A percentile compares a stretch with the other conserved stretches of the same genome.
Conservation (phyloP, 2,329 filamentous ascomycete genomes). For the Cercospora brassicicola region DNA sequence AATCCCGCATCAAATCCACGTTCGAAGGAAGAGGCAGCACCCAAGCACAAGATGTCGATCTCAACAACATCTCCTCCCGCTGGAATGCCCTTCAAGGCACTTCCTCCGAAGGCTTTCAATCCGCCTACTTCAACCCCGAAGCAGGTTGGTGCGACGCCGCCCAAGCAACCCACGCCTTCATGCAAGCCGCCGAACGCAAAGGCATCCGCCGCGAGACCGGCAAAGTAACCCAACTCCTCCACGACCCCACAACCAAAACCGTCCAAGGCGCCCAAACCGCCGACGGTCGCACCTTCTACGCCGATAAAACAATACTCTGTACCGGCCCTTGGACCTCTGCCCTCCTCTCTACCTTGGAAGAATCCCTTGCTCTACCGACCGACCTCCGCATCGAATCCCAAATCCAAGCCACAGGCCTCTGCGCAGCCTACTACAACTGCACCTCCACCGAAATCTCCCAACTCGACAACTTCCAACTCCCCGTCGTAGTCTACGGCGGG, state of each 20-base stretch:
- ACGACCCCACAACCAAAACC: conserved; percentile 30
- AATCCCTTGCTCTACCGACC: conserved; percentile 46
- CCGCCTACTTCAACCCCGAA: conserved; percentile 52
- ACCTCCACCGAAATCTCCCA: conserved; percentile 51
- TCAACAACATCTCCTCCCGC: conserved; percentile 42
- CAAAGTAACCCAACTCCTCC: conserved; percentile 49
- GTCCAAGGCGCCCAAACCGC: conserved; percentile 51
- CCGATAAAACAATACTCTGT: conserved; percentile 56
- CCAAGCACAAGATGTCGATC: conserved; percentile 46
- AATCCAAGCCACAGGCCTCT: conserved; percentile 60
- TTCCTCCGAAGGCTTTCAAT: conserved; percentile 42
- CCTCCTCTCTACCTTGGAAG: conserved; percentile 54
- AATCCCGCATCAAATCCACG: conserved; percentile 54
- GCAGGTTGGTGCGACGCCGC: conserved; percentile 59
- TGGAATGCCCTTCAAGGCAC: conserved; percentile 46
- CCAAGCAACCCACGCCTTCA: conserved; percentile 48
- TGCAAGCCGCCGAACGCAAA: conserved; percentile 47
- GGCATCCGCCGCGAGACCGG: conserved; percentile 51
- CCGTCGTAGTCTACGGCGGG: conserved; percentile 55
- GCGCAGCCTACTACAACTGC: conserved; percentile 59
- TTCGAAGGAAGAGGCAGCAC: conserved; percentile 50
- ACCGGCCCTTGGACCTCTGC: conserved; percentile 60
- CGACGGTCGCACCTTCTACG: conserved; percentile 51
- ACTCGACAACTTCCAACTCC: conserved; percentile 47
- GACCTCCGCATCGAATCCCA: conserved; percentile 55